Percentiles rank a stretch among this genome's conserved stretches.
These are phyloP conservation scores for Hypocrella siamensis DNA, from an alignment of 2,329 filamentous ascomycete species.

Conservation along the genomic window DNA sequence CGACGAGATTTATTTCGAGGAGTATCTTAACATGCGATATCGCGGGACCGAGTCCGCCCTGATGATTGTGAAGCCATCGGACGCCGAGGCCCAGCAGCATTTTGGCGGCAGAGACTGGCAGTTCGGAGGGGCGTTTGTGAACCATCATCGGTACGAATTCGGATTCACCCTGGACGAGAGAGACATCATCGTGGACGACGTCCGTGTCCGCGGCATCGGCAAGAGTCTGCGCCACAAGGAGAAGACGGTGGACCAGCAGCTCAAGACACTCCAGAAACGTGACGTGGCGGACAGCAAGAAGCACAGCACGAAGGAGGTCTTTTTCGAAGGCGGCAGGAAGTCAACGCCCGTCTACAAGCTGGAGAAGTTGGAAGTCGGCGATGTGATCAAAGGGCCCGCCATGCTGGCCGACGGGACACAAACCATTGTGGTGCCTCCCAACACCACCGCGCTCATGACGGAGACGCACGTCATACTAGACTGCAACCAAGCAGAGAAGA, in stretches of 20 bases:
- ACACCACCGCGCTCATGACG: slow-evolving; percentile 59
- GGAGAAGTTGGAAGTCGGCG: slow-evolving; percentile 54
- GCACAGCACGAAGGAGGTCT: slow-evolving; percentile 55
- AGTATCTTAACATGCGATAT: slow-evolving; percentile 90
- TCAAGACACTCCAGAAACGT: slow-evolving; percentile 51
- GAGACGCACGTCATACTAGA: slow-evolving; percentile 85
- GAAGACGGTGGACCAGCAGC: slow-evolving; percentile 71
- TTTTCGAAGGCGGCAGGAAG: slow-evolving; percentile 66
- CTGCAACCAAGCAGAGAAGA: slow-evolving; percentile 38
- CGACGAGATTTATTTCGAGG: slow-evolving; percentile 64
- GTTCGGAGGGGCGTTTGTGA: slow-evolving; percentile 71
- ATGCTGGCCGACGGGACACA: slow-evolving; percentile 80
- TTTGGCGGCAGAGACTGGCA: slow-evolving; percentile 58
- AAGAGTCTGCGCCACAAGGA: slow-evolving; percentile 71
- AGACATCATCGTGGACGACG: slow-evolving; percentile 82
- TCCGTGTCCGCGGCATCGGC: slow-evolving; percentile 74
- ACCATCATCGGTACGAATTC: slow-evolving; percentile 83
- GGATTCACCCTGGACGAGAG: slow-evolving; percentile 74
- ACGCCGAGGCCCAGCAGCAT: slow-evolving; percentile 41
- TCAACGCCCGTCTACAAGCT: slow-evolving; percentile 76
- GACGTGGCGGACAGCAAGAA: slow-evolving; percentile 41
- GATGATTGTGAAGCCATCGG: slow-evolving; percentile 66
- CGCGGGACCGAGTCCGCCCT: slow-evolving; percentile 79
- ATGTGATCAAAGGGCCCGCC: slow-evolving; percentile 62
- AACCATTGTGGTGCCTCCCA: slow-evolving; percentile 79